phyloP scores from a whole-genome alignment of 306 rosid species.

The Lathyrus sativus region DNA sequence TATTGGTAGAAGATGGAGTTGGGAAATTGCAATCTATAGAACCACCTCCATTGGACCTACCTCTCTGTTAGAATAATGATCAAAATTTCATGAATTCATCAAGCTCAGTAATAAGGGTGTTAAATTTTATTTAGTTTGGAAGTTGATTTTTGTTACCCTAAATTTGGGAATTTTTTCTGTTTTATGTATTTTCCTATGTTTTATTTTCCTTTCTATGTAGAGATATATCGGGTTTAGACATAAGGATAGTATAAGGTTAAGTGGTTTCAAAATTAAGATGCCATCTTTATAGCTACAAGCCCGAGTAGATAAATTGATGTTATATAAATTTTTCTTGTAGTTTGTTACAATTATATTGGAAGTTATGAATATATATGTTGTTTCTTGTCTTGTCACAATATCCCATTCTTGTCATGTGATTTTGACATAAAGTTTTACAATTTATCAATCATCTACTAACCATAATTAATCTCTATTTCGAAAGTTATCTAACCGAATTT shows the following conservation, averaged over 20 bases:
- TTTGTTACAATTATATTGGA: conserved; percentile 20
- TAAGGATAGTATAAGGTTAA: conserved; percentile 4
- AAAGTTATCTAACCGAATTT: too few species aligned
- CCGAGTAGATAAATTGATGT: conserved; percentile 35
- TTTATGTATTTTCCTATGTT: conserved; percentile 33
- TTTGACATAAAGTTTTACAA: too few species aligned
- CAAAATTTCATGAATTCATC: not conserved
- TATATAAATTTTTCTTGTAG: not conserved
- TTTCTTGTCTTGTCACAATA: not conserved
- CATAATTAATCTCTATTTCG: too few species aligned
- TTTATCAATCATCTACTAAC: too few species aligned
- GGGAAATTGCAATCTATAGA: conserved; percentile 71
- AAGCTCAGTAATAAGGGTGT: conserved; percentile 31
- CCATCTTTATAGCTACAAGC: conserved; percentile 33
- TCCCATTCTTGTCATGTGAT: too few species aligned
- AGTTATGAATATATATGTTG: conserved; percentile 10
- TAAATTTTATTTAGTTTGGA: conserved; percentile 38
- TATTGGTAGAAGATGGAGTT: conserved; percentile 78
- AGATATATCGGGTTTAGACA: conserved; percentile 41
- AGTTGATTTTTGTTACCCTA: conserved; percentile 47
- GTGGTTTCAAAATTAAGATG: conserved; percentile 16
- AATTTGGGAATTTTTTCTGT: conserved; percentile 50
- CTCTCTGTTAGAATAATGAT: conserved; percentile 55
- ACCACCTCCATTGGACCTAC: conserved; percentile 75
- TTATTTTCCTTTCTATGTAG: conserved; percentile 11